phyloP scores from a whole-genome alignment of 2,329 filamentous ascomycete species.

The Albophoma yamanashiensis region DNA sequence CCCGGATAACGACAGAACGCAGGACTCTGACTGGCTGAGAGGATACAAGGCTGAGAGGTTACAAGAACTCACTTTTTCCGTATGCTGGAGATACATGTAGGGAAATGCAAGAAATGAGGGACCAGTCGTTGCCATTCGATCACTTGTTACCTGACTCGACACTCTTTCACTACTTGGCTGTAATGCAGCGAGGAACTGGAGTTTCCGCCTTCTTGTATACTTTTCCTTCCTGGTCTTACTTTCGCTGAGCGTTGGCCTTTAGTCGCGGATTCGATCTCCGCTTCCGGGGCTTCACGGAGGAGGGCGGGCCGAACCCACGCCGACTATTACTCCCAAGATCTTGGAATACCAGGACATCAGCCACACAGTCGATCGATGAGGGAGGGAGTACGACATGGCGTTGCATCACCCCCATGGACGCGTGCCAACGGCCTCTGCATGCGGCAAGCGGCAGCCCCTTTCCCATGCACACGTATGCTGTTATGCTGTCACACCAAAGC shows the following conservation, averaged over 20 bases:
- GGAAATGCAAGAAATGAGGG: too few relatives aligned
- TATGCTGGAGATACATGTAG: too few relatives aligned
- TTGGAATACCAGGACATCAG: not conserved
- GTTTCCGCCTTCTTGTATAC: slow-evolving; percentile 3
- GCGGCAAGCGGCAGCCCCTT: not conserved
- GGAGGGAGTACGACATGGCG: not conserved
- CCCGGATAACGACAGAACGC: too few relatives aligned
- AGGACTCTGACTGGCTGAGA: too few relatives aligned
- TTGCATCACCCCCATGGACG: not conserved
- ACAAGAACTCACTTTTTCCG: too few relatives aligned
- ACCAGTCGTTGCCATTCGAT: too few relatives aligned
- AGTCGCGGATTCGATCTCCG: slow-evolving; percentile 1
- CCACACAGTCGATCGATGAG: not conserved
- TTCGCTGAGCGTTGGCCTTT: not conserved
- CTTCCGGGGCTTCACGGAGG: slow-evolving; percentile 5
- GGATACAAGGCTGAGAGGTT: too few relatives aligned
- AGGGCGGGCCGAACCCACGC: not conserved
- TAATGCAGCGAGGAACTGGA: not conserved
- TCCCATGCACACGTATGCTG: not conserved
- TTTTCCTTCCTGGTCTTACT: not conserved
- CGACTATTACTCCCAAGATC: too few relatives aligned
- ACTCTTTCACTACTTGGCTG: not conserved
- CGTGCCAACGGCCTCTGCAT: not conserved
- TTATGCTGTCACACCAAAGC: not conserved
- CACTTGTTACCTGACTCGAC: not conserved